A percentile compares a stretch with the other conserved stretches of the same genome.
phyloP scores from a whole-genome alignment of 129 eudicot genomes.

The Sambucus nigra region DNA sequence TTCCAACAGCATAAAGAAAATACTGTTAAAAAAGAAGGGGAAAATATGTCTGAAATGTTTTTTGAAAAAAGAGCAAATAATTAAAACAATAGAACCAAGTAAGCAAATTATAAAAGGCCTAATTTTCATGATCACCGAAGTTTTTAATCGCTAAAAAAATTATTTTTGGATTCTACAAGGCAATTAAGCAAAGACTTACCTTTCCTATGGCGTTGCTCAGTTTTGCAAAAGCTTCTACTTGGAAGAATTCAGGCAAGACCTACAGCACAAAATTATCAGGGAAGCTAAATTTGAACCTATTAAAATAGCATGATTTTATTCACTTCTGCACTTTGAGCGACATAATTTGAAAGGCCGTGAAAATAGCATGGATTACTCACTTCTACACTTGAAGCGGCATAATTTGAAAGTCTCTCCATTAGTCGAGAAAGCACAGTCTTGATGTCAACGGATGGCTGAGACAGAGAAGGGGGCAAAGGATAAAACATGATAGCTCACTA shows the following conservation, averaged over 20 bases:
- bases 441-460: slow-evolving; percentile 84
- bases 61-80: background rate
- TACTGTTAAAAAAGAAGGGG: no score
- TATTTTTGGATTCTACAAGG: slow-evolving; percentile 8
- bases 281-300: background rate
- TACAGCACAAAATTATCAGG: slow-evolving; percentile 41
- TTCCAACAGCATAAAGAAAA: no score
- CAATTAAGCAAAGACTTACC: slow-evolving; percentile 35
- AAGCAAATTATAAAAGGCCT: background rate
- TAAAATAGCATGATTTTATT: slow-evolving; percentile 16
- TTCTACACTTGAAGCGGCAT: slow-evolving; percentile 91
- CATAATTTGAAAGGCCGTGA: slow-evolving; percentile 95
- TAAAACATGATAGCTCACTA: slow-evolving; percentile 1
- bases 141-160: slow-evolving; percentile 8
- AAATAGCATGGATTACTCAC: slow-evolving; percentile 43
- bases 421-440: slow-evolving; percentile 84
- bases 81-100: slow-evolving; percentile 1
- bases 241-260: slow-evolving; percentile 90
- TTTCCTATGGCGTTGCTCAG: slow-evolving; percentile 79
- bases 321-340: slow-evolving; percentile 89
- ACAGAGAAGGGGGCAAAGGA: background rate
- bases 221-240: slow-evolving; percentile 95
- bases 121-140: slow-evolving; percentile 4
- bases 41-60: no score
- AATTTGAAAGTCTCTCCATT: slow-evolving; percentile 93